phyloP scores from a whole-genome alignment of 306 rosid species.

The Sindora glabra region DNA sequence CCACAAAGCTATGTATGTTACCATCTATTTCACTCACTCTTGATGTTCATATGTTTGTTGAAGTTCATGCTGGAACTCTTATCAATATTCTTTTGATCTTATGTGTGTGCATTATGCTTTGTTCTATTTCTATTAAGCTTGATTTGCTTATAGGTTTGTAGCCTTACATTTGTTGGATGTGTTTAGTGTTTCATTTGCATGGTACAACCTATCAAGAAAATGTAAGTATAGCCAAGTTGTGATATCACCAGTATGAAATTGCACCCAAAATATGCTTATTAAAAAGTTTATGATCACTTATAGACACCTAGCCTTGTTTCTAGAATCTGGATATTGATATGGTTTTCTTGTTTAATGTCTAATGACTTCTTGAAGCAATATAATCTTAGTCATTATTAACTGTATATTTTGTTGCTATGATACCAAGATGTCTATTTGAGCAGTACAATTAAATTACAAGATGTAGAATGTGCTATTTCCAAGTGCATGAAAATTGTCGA shows the following conservation, averaged over 20 bases:
- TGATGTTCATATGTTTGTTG: neutral
- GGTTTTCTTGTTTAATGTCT: neutral
- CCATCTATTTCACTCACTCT: neutral
- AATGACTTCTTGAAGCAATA: neutral
- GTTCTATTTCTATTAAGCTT: neutral
- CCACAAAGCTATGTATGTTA: conserved; percentile 82
- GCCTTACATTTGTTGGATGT: neutral
- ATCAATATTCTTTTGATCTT: neutral
- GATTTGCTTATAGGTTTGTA: neutral
- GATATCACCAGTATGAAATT: neutral
- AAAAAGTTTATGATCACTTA: neutral
- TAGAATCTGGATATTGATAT: neutral
- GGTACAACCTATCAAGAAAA: neutral
- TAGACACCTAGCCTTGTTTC: neutral
- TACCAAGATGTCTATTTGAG: too few species aligned
- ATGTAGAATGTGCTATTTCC: neutral
- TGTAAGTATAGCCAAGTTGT: neutral
- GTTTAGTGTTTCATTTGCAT: neutral
- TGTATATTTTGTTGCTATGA: neutral
- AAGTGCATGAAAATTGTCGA: neutral
- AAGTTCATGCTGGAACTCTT: neutral
- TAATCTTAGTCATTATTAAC: neutral
- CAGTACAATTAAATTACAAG: too few species aligned
- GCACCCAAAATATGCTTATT: neutral
- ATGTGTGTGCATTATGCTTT: neutral